Evolutionary conservation across 2,329 filamentous ascomycete genomes (phyloP), one percentile per base, ranked within the genome.

Genomic region (Colletotrichum gloeosporioides): DNA sequence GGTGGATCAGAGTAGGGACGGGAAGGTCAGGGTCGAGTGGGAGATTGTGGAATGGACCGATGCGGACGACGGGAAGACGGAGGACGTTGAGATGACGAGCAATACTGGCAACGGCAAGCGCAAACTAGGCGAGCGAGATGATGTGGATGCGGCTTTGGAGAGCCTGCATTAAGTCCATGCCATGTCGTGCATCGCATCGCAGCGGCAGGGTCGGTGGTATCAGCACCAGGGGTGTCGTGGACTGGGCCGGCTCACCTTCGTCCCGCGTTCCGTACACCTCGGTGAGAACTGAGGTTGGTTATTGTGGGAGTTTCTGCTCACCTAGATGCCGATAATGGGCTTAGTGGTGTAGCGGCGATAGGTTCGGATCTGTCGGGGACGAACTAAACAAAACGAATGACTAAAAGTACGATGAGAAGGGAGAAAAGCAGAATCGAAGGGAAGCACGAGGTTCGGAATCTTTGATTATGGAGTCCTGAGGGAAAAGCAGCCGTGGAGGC

Each of bases 11-110:
- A 93, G 90, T 67, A 85, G 86, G n/a, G 92, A 95, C 82, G 93
- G 93, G 18, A 89, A 87, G 32, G 90, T 92, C 49, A 91, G 88
- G 61, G 90, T 97, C 13, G 93, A 97, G 81, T 98, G 95, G 95
- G 95, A 98, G 84, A 90, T 98, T 78, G 89, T 93, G 53, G 96
- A 98, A 85, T 96, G 91, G 88, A 90, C 88, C 63, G 86, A 86
- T 16, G 82, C 69, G 76, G 89, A 88, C 69, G 88, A 86, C 10
- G 86, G 85, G 16, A 82, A 83, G 57, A 82, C 78, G 6, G 82
- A 84, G 8, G 83, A 85, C 61, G 80, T 85, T 13, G 85, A 87
- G 27, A 83, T 84, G 83, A 81, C 82, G 36, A 80, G 83, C 71
- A 34, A 69, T 69, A 84, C 85, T 22, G 86, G 84, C 64, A 92